Evolutionary conservation across 352 stramenopile species (phyloP).

Genomic region (Plasmopara halstedii): DNA sequence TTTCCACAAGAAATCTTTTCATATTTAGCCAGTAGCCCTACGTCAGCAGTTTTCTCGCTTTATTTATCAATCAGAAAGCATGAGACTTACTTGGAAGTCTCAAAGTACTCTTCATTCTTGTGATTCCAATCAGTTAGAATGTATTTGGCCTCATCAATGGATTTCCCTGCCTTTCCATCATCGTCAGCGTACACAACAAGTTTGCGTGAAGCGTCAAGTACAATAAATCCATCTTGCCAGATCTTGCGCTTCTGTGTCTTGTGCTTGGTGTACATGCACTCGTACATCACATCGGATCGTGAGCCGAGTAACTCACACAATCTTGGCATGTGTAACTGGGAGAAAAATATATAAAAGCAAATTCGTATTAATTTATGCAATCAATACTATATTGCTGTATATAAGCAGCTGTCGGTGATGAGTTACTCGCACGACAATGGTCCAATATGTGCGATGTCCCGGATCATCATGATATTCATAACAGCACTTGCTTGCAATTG

Average conservation of each 20-base stretch:
- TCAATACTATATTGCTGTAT: too few species aligned
- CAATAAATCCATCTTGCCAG: constrained; percentile 73
- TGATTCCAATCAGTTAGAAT: constrained; percentile 41
- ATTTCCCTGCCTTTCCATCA: constrained; percentile 26
- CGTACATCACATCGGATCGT: constrained; percentile 1
- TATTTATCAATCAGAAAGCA: background rate
- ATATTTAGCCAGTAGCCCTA: background rate
- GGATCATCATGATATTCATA: too few species aligned
- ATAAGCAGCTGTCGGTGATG: too few species aligned
- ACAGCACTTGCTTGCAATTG: too few species aligned
- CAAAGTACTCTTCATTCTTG: constrained; percentile 56
- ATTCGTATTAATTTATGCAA: background rate
- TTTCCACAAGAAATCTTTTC: constrained; percentile 60
- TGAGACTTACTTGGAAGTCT: constrained; percentile 39
- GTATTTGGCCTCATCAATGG: constrained; percentile 55
- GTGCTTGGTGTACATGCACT: constrained; percentile 39
- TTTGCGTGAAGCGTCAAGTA: constrained; percentile 39
- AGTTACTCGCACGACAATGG: too few species aligned
- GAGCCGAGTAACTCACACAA: constrained; percentile 9
- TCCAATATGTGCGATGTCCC: too few species aligned
- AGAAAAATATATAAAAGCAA: background rate
- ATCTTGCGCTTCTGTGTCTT: constrained; percentile 82
- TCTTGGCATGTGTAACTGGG: background rate
- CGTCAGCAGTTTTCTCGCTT: background rate
- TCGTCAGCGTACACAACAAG: constrained; percentile 57